Percentiles rank a stretch among this genome's conserved stretches.
Conservation (phyloP, 805 yeast genomes). For the Wickerhamiella allomyrinae region DNA sequence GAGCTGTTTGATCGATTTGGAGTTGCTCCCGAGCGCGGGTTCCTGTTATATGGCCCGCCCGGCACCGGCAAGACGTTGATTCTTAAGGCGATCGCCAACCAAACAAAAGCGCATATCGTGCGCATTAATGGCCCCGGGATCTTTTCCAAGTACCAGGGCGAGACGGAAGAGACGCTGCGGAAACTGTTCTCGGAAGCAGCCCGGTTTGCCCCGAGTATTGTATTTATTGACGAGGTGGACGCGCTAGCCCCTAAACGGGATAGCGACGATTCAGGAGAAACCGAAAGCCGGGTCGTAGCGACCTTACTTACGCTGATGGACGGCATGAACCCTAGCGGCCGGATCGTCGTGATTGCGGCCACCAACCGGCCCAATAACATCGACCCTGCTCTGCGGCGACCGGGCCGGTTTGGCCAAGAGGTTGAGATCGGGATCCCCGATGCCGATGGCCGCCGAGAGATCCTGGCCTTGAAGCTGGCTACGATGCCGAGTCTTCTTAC, state of each 20-base stretch:
- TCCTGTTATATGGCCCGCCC: constrained; percentile 89
- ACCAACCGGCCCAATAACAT: constrained; percentile 95
- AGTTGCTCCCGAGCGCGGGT: constrained; percentile 86
- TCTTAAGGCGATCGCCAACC: constrained; percentile 66
- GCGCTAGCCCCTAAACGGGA: constrained; percentile 76
- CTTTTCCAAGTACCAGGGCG: constrained; percentile 86
- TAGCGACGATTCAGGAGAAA: constrained; percentile 78
- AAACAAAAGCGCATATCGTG: constrained; percentile 63
- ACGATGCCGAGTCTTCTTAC: constrained; percentile 45
- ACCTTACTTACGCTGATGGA: constrained; percentile 86
- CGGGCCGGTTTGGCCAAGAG: constrained; percentile 82
- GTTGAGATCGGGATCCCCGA: constrained; percentile 90
- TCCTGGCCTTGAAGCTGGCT: constrained; percentile 46
- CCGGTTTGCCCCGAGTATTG: constrained; percentile 71
- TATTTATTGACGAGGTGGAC: constrained; percentile 88
- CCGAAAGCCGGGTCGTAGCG: constrained; percentile 81
- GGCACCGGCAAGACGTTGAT: constrained; percentile 95
- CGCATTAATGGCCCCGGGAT: constrained; percentile 84
- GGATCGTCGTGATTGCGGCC: constrained; percentile 96
- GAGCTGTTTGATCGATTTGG: constrained; percentile 67
- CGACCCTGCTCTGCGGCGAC: constrained; percentile 86
- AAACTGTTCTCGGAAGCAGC: constrained; percentile 74
- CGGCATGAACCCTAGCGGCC: constrained; percentile 97
- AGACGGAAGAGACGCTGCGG: constrained; percentile 76
- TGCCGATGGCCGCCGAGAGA: constrained; percentile 59